Base-by-base conservation (phyloP, 306 rosid genomes). In the Citrullus colocynthis region DNA sequence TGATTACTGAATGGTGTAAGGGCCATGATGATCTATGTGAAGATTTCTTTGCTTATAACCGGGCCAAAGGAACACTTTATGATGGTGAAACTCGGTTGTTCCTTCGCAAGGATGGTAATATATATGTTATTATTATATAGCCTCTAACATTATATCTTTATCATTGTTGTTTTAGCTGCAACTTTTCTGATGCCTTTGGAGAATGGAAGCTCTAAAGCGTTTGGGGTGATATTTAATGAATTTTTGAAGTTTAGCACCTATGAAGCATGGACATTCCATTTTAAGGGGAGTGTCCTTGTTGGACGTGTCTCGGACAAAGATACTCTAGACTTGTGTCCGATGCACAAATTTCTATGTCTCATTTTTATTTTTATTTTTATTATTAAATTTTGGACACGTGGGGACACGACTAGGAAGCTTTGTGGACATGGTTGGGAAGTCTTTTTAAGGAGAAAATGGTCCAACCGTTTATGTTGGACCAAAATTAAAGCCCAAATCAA, bases 21-120 rank as follows among this genome's bases (percentile, higher is more conserved):
- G 98, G 98, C 71, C 93, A 95, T 20, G 98, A 95, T 54, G 98
- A 95, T 87, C 86, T 92, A 62, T 95, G 98, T 52, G 98, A 95
- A 85, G 87, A 80, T 60, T 95, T 95, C 88, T 95, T 92, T 85
- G 95, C 98, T 70, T 89, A 86, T 78, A 95, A 90, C 80, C 95
- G 98, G 54, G 97, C 98, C 41, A 87, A 89, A 73, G 98, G 98
- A 78, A 95, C 97, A 51, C 98, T 95, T 74, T 95, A 95, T 58
- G 98, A 92, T 77, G 97, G 98, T 72, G 96, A 95, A 87, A 95
- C 98, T 81, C 86, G 98, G 69, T 80, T 95, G 36, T 92, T 95
- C 91, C 89, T 95, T 60, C 92, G 90, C 51, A 45, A 58, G 79
- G 83, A 80, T 82, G 96, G 97, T 92, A 81, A 88, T 61, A 59